Percentiles rank a stretch among this genome's conserved stretches.
These are phyloP conservation scores for Solanum peruvianum DNA, from an alignment of 257 asterid genomes.

Conservation along the genomic window DNA sequence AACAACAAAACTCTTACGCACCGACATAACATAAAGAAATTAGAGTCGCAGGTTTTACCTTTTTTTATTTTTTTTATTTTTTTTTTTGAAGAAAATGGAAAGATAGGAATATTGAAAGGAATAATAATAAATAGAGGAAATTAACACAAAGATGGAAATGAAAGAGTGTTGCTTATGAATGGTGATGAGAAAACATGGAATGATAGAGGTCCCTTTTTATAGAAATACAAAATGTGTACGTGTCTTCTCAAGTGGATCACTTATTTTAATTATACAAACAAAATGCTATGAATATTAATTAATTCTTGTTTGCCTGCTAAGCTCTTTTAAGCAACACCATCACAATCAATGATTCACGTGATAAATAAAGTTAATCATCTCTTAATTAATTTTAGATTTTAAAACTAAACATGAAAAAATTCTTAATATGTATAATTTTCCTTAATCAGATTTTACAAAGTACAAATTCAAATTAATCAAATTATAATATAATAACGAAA, in stretches of 20 bases:
- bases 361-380: too few relatives aligned
- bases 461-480: too few relatives aligned
- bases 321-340: neutral
- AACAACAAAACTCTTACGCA: neutral
- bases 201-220: constrained; percentile 3
- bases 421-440: too few relatives aligned
- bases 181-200: neutral
- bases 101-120: neutral
- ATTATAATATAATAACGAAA: too few relatives aligned
- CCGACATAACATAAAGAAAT: neutral
- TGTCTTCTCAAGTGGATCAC: neutral
- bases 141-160: neutral
- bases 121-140: neutral
- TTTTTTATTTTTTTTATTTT: neutral
- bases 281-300: neutral
- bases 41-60: neutral
- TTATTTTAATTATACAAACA: neutral
- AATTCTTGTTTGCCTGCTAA: neutral
- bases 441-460: too few relatives aligned
- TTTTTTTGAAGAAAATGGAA: neutral
- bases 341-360: neutral
- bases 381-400: too few relatives aligned
- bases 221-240: neutral
- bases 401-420: too few relatives aligned
- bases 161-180: constrained; percentile 11